Base-by-base conservation (phyloP, 352 stramenopile genomes). In the Phytopythium aichiense region DNA sequence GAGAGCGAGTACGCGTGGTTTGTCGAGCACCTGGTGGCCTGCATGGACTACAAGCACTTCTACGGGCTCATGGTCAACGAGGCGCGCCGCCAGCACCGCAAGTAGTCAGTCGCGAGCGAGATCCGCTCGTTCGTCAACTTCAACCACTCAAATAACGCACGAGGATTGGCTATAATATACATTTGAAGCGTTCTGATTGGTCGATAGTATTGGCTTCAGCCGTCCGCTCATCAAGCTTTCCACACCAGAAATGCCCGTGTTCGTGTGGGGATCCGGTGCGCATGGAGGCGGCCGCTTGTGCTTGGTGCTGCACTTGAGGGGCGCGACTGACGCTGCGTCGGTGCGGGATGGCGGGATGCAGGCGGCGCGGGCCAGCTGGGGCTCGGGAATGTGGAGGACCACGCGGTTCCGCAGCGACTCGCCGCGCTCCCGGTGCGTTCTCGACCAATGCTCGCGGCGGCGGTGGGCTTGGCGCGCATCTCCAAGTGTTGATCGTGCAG, bases 21-120 rank as follows among this genome's bases (percentile, higher is more conserved):
- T 48, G 81, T 92, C 53, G 78, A 92, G 37, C 81, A 85, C 61
- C 66, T 91, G 58, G 65, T 91, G 23, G 81, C 82, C 31, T 91
- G 79, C 57, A 90, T 93, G 80, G 80, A 91, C 61, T 93, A 89
- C 67, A 87, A 91, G 53, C 71, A 88, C 43, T 91, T 93, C 55
- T 89, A 89, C 68, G 77, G 78, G 0, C 79, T 93, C 62, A 91
- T 91, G 76, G 65, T 88, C 51, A 93, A 93, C 68, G 80, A 93
- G 59, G 78, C 82, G 16, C 75, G 81, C 40, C 77, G 79, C n/a
- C 68, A 83, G 42, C 74, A 73, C 51, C 77, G 77, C 53, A 89
- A 88, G 65, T 89, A 60, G 84, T 8, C n/a, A 42, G 33, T 13
- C 23, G 13, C 28, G 16, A 30, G 25, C 25, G 25, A 4, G 33